Evolutionary conservation across 108 stramenopile genomes (phyloP).

Genomic region (Pseudonitzschia delicatissima): DNA sequence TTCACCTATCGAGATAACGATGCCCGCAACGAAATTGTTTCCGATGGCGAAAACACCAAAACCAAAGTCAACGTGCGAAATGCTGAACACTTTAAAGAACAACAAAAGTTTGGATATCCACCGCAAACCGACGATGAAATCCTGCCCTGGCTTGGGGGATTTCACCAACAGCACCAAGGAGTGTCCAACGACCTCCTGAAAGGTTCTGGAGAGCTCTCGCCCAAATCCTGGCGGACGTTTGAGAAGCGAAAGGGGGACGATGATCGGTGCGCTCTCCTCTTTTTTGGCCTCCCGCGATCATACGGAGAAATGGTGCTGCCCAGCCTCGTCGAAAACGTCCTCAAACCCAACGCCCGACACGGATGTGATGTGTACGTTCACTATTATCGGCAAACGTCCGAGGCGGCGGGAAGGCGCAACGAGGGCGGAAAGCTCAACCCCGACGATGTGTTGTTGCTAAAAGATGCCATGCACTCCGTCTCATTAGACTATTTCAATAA

Average conservation of each 20-base stretch:
- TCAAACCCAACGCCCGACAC: slow-evolving; percentile 47
- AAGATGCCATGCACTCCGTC: slow-evolving; percentile 26
- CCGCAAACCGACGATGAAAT: slow-evolving; percentile 40
- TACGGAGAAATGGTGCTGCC: slow-evolving; percentile 54
- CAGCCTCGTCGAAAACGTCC: slow-evolving; percentile 41
- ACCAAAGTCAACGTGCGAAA: slow-evolving; percentile 12
- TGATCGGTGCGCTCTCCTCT: slow-evolving; percentile 31
- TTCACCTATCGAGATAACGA: slow-evolving; percentile 63
- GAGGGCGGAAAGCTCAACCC: slow-evolving; percentile 44
- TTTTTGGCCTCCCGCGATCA: slow-evolving; percentile 54
- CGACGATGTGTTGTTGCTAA: slow-evolving; percentile 37
- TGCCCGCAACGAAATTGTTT: slow-evolving; percentile 41
- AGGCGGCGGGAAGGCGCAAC: slow-evolving; percentile 35
- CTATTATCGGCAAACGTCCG: slow-evolving; percentile 32
- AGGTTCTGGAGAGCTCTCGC: slow-evolving; percentile 26
- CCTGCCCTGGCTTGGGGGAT: slow-evolving; percentile 50
- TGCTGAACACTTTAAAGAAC: slow-evolving; percentile 6
- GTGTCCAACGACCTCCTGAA: slow-evolving; percentile 17
- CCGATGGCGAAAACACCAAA: slow-evolving; percentile 10
- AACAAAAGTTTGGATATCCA: neutral
- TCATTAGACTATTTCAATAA: neutral
- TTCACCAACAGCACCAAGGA: neutral
- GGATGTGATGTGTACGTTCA: slow-evolving; percentile 59
- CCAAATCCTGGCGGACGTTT: slow-evolving; percentile 24
- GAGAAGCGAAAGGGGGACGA: neutral